A percentile compares a stretch with the other conserved stretches of the same genome.
Conservation (phyloP, 140 eudicot species). For the Stevia rebaudiana region DNA sequence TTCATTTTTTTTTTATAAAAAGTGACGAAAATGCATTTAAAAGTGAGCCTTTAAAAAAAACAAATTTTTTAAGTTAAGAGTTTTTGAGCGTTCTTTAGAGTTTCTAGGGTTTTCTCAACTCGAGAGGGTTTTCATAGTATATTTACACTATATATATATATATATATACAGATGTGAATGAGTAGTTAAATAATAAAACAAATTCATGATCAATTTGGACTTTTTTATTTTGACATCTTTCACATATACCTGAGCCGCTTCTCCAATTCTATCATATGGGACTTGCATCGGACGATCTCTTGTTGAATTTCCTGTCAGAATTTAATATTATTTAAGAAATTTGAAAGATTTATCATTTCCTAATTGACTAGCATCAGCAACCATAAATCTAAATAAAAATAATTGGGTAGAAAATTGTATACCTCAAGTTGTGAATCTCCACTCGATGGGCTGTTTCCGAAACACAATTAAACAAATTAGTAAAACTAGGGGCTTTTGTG, state of each 20-base stretch:
- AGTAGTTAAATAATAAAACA: no score
- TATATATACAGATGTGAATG: no score
- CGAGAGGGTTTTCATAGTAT: no score
- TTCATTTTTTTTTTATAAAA: no score
- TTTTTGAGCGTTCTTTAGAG: no score
- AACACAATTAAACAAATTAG: constrained; percentile 10
- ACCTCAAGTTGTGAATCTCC: constrained; percentile 71
- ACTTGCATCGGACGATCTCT: constrained; percentile 50
- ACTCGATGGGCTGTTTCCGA: constrained; percentile 40
- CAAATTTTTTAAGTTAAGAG: no score
- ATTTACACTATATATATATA: no score
- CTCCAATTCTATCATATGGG: constrained; percentile 57
- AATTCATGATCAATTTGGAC: neutral
- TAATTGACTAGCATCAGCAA: constrained; percentile 5
- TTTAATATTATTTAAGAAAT: neutral
- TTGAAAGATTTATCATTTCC: neutral
- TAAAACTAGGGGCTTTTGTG: neutral
- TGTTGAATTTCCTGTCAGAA: constrained; percentile 60
- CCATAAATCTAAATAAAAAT: constrained; percentile 2
- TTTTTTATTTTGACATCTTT: neutral
- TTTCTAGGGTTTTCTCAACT: no score
- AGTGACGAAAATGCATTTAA: no score
- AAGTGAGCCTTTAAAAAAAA: no score
- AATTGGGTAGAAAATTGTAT: neutral
- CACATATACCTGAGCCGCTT: constrained; percentile 57